Conservation (phyloP, 768 basidiomycete species). For the Boletus bicolor region DNA sequence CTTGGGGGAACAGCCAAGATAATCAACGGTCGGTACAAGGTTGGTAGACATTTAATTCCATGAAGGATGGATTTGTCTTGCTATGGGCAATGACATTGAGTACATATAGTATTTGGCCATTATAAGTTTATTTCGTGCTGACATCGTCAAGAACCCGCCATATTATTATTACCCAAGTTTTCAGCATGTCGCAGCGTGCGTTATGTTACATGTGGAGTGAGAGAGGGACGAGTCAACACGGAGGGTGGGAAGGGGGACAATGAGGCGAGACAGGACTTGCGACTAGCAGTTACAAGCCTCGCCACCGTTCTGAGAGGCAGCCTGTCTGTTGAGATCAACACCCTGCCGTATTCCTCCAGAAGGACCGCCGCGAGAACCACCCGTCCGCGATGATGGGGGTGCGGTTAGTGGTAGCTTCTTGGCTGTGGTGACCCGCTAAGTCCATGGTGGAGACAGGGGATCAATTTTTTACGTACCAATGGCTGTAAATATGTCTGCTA, state of each 20-base stretch:
- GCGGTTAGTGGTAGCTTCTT: conserved; percentile 87
- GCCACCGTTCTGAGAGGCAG: conserved; percentile 43
- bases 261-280: conserved; percentile 7
- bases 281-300: conserved; percentile 76
- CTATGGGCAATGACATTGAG: background rate
- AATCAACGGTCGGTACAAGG: no score
- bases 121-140: conserved; percentile 6
- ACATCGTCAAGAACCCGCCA: conserved; percentile 3
- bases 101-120: background rate
- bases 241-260: conserved; percentile 3
- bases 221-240: conserved; percentile 13
- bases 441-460: background rate
- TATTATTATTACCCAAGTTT: conserved; percentile 28
- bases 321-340: conserved; percentile 79
- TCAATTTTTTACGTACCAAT: conserved; percentile 57
- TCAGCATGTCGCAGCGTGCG: conserved; percentile 26
- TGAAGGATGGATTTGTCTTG: background rate
- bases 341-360: conserved; percentile 52
- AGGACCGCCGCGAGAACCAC: conserved; percentile 48
- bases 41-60: background rate
- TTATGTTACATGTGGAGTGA: conserved; percentile 31
- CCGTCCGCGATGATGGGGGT: conserved; percentile 60
- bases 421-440: conserved; percentile 42
- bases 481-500: conserved; percentile 79
- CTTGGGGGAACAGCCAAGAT: background rate